phyloP scores from a whole-genome alignment of 2,329 filamentous ascomycete genomes.

The Colletotrichum musae region DNA sequence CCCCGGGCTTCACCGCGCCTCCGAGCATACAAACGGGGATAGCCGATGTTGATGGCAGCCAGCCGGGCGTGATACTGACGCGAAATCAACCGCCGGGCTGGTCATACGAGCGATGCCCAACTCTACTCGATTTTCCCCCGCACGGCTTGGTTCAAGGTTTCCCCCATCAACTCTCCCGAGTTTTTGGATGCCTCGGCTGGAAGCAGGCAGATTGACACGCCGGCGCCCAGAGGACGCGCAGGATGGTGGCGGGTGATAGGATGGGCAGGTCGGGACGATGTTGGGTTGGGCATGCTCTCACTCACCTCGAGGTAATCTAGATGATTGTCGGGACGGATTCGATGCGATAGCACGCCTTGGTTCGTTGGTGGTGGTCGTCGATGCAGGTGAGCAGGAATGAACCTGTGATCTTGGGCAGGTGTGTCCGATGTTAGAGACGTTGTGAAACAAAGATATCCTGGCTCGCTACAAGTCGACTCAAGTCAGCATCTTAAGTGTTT shows the following conservation, averaged over 20 bases:
- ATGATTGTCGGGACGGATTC: conserved; percentile 7
- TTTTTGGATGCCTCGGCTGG: conserved; percentile 15
- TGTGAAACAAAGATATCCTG: conserved; percentile 41
- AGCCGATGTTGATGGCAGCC: conserved; percentile 30
- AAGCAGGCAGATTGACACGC: not conserved
- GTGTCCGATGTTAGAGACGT: conserved; percentile 35
- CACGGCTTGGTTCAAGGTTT: not conserved
- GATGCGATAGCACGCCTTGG: conserved; percentile 14
- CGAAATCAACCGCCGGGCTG: conserved; percentile 8
- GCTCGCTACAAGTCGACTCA: conserved; percentile 38
- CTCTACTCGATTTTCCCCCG: conserved; percentile 21
- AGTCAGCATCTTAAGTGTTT: conserved; percentile 42
- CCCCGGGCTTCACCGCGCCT: conserved; percentile 15
- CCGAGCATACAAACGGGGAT: conserved; percentile 38
- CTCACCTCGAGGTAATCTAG: conserved; percentile 6
- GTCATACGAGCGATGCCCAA: conserved; percentile 26
- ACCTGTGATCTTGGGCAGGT: conserved; percentile 35
- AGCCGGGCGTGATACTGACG: conserved; percentile 20
- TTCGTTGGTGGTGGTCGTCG: conserved; percentile 9
- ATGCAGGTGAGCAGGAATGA: conserved; percentile 17
- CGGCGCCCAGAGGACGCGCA: not conserved
- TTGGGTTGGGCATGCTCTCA: conserved; percentile 22
- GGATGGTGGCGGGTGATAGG: not conserved
- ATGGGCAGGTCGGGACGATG: conserved; percentile 1
- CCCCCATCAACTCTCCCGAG: not conserved